Conservation (phyloP, 805 yeast species). For the Yarrowia porcina region DNA sequence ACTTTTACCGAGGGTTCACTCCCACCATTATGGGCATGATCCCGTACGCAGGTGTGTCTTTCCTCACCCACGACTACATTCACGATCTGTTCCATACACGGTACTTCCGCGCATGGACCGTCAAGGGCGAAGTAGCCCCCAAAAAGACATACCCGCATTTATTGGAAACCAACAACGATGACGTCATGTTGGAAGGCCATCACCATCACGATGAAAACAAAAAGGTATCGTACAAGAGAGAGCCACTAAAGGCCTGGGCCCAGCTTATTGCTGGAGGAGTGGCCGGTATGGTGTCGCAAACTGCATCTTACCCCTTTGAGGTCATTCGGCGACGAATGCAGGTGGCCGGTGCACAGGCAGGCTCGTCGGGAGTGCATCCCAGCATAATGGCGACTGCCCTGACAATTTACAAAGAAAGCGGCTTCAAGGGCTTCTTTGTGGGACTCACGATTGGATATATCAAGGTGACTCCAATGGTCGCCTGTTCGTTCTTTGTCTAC, state of each 20-base stretch:
- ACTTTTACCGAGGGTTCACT: conserved; percentile 89
- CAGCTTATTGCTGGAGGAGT: conserved; percentile 90
- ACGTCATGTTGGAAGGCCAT: conserved; percentile 26
- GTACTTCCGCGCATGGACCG: conserved; percentile 48
- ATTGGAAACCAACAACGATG: conserved; percentile 17
- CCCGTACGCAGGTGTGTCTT: conserved; percentile 97
- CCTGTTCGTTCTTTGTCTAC: conserved; percentile 92
- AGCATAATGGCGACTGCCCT: conserved; percentile 40
- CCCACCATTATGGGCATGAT: conserved; percentile 95
- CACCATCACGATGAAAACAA: conserved; percentile 28
- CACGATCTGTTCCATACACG: conserved; percentile 82
- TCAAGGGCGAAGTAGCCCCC: conserved; percentile 28
- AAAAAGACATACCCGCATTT: conserved; percentile 1
- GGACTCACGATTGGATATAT: conserved; percentile 94
- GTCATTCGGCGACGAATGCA: conserved; percentile 93
- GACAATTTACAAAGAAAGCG: conserved; percentile 66
- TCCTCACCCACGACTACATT: conserved; percentile 85
- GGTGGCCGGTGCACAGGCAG: conserved; percentile 71
- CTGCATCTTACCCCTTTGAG: conserved; percentile 96
- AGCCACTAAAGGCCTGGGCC: conserved; percentile 84
- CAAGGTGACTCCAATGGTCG: conserved; percentile 95
- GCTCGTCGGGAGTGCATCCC: conserved; percentile 21
- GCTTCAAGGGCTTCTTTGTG: conserved; percentile 84
- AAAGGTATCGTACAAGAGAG: conserved; percentile 44
- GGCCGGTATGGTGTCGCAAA: conserved; percentile 94